Evolutionary conservation across 2,329 filamentous ascomycete genomes (phyloP).

Genomic region (Aspergillus phoenicis): DNA sequence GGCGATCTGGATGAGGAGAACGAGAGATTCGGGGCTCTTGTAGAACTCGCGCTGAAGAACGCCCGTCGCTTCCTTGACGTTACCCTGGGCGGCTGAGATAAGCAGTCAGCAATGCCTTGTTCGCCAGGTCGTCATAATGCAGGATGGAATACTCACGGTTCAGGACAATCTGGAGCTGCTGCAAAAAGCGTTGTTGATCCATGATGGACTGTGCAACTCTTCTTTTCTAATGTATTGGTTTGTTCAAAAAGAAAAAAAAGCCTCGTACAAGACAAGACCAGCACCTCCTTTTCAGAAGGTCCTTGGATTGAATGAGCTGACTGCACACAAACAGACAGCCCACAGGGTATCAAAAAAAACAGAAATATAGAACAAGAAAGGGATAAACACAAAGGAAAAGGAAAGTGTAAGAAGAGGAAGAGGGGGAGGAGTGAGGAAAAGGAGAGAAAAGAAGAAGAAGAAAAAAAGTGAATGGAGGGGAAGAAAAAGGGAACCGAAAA

Average conservation of each 20-base stretch:
- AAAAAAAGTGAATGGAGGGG: conserved; percentile 20
- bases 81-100: conserved; percentile 75
- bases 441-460: conserved; percentile 19
- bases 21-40: conserved; percentile 77
- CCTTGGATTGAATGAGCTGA: conserved; percentile 29
- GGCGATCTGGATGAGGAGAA: conserved; percentile 84
- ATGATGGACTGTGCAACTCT: conserved; percentile 50
- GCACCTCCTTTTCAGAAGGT: conserved; percentile 16
- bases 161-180: conserved; percentile 84
- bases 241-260: conserved; percentile 3
- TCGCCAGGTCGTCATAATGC: neutral
- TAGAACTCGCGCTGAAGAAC: conserved; percentile 94
- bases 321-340: conserved; percentile 35
- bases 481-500: conserved; percentile 5
- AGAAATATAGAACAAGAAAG: conserved; percentile 28
- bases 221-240: conserved; percentile 6
- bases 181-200: conserved; percentile 81
- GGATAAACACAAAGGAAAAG: conserved; percentile 24
- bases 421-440: conserved; percentile 24
- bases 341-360: conserved; percentile 39
- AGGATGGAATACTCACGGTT: conserved; percentile 66
- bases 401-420: conserved; percentile 21
- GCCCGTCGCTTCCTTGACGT: conserved; percentile 85
- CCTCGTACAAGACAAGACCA: neutral
- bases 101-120: conserved; percentile 21